phyloP scores from a whole-genome alignment of 2,329 filamentous ascomycete genomes.

The Diaporthe citriasiana region DNA sequence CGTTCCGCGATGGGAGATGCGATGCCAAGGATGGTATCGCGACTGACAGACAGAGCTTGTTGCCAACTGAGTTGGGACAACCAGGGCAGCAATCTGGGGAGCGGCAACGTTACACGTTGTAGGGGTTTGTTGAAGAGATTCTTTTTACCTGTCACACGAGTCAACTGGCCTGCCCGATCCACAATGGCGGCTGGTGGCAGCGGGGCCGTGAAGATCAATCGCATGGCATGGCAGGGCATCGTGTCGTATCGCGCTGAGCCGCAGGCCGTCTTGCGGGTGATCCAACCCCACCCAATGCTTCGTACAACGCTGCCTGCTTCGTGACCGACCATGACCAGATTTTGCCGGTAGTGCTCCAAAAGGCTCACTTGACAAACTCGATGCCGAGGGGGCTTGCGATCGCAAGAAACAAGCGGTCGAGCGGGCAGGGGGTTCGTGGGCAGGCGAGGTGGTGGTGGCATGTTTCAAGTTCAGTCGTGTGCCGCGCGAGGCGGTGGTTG shows the following conservation, averaged over 20 bases:
- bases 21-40: constrained; percentile 28
- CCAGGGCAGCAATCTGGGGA: not conserved
- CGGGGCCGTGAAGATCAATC: constrained; percentile 30
- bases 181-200: constrained; percentile 26
- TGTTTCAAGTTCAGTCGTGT: constrained; percentile 32
- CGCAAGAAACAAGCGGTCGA: constrained; percentile 21
- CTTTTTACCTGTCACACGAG: constrained; percentile 22
- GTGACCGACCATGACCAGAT: not conserved
- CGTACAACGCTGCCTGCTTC: not conserved
- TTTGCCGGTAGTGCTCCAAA: too few relatives aligned
- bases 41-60: constrained; percentile 31
- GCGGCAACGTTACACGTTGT: constrained; percentile 28
- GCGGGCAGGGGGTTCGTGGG: constrained; percentile 10
- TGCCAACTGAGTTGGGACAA: constrained; percentile 8
- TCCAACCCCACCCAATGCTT: constrained; percentile 1
- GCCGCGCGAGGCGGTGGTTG: constrained; percentile 11
- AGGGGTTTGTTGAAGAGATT: not conserved
- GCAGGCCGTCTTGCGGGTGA: constrained; percentile 13
- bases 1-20: constrained; percentile 29
- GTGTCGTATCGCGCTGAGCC: constrained; percentile 11
- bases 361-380: not conserved
- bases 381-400: not conserved
- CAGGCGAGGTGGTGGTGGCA: not conserved
- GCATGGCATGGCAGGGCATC: constrained; percentile 17
- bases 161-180: constrained; percentile 17